Evolutionary conservation across 1,139 yeast genomes (phyloP).

Genomic region (Saccharomyces hybrid): DNA sequence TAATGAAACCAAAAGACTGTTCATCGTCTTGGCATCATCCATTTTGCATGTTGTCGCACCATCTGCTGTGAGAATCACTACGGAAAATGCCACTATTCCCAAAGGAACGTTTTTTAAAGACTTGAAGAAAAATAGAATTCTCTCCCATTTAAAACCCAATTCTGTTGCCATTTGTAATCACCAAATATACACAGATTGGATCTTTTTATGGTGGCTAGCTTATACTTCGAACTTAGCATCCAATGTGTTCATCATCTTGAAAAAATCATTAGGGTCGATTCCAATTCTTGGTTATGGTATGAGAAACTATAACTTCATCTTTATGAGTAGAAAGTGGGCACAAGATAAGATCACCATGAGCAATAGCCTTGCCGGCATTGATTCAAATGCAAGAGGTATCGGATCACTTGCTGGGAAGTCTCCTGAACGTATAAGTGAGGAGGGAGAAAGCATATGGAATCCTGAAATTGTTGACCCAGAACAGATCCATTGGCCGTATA

Average conservation of each 20-base stretch:
- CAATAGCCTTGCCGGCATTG: slow-evolving; percentile 47
- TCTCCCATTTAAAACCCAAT: slow-evolving; percentile 18
- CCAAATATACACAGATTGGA: slow-evolving; percentile 94
- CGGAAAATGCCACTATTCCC: slow-evolving; percentile 25
- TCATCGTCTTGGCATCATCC: slow-evolving; percentile 25
- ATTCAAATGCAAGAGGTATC: slow-evolving; percentile 39
- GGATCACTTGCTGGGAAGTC: slow-evolving; percentile 48
- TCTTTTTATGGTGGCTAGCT: slow-evolving; percentile 80
- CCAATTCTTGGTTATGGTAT: slow-evolving; percentile 88
- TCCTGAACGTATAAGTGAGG: slow-evolving; percentile 20
- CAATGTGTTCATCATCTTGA: slow-evolving; percentile 62
- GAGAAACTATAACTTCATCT: slow-evolving; percentile 71
- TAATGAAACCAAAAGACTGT: slow-evolving; percentile 26
- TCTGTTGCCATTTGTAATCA: slow-evolving; percentile 54
- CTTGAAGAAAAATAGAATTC: slow-evolving; percentile 15
- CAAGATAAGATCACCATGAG: slow-evolving; percentile 57
- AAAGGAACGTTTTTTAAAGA: slow-evolving; percentile 23
- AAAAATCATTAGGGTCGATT: slow-evolving; percentile 64
- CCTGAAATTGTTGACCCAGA: slow-evolving; percentile 16
- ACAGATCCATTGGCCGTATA: slow-evolving; percentile 42
- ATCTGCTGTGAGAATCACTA: slow-evolving; percentile 28
- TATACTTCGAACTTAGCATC: slow-evolving; percentile 62
- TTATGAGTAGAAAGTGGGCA: slow-evolving; percentile 75
- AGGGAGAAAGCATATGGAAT: slow-evolving; percentile 28
- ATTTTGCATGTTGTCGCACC: slow-evolving; percentile 29